A percentile compares a stretch with the other conserved stretches of the same genome.
phyloP scores from a whole-genome alignment of 179 eudicot species.

The Heliamphora ciliata region DNA sequence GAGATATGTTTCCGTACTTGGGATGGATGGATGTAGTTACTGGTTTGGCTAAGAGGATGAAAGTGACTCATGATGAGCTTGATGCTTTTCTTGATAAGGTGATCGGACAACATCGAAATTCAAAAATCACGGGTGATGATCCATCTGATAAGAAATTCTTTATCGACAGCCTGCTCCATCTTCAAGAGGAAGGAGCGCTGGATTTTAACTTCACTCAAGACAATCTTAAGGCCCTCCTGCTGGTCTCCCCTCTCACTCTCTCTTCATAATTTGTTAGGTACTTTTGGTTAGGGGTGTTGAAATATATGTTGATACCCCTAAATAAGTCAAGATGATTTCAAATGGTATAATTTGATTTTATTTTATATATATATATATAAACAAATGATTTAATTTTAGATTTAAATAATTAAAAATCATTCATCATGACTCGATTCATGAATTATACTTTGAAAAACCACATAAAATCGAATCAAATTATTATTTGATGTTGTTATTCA shows the following conservation, averaged over 20 bases:
- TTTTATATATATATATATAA: too few relatives aligned
- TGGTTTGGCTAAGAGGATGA: constrained; percentile 6
- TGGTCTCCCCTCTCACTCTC: background rate
- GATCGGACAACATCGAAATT: constrained; percentile 5
- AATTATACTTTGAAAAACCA: too few relatives aligned
- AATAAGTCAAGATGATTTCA: too few relatives aligned
- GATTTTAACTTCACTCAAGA: background rate
- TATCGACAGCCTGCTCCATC: background rate
- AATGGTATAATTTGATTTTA: too few relatives aligned
- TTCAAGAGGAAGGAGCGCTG: background rate
- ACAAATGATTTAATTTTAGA: too few relatives aligned
- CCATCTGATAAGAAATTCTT: background rate
- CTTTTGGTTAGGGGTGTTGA: background rate
- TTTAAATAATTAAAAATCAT: too few relatives aligned
- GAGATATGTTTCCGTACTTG: background rate
- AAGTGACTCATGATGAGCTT: background rate
- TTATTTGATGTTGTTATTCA: too few relatives aligned
- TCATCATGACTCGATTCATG: too few relatives aligned
- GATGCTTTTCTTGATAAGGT: constrained; percentile 9
- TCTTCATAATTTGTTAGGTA: background rate
- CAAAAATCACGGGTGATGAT: background rate
- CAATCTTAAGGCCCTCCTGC: background rate
- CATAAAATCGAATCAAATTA: too few relatives aligned
- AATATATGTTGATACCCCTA: too few relatives aligned
- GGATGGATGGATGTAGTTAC: constrained; percentile 9